Base-by-base conservation (phyloP, 805 yeast species). In the Metschnikowia drakensbergensis region DNA sequence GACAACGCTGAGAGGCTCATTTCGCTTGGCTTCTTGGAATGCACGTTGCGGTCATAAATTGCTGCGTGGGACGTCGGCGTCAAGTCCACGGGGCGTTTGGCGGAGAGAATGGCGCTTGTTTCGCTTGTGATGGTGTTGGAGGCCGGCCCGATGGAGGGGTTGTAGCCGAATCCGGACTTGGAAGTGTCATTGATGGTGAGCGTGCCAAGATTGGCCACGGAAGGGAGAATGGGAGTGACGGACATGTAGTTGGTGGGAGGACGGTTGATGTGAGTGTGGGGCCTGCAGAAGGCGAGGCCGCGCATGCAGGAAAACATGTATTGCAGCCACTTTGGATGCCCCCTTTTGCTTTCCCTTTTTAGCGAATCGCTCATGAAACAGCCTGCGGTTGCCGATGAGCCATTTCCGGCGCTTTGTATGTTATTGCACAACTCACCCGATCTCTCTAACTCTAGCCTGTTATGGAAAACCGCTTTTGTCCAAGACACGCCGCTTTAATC, bases 1-100 rank as follows among this genome's bases (percentile, higher is more conserved):
- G 89, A 80, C 43, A 89, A 67, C 2, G 90, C 73, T 10, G 88
- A 75, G 13, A 85, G 62, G 52, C 83, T 82, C 32, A 88, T 83
- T 48, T 86, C 92, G 29, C 80, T 79, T 13, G 80, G 73, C 49
- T 84, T 77, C 55, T 91, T 77, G 50, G 79, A 81, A 37, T 83
- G 69, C 54, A 71, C 54, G 52, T 83, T 86, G 55, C 81, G 78
- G 59, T 88, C 96, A 57, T 84, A 88, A 27, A 86, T 81, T 4
- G 79, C 68, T 25, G 64, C 66, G 25, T 63, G 57, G 28, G 76
- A 63, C 9, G 70, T 67, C 13, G 69, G 65, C 2, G 71, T 61
- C 41, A 72, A 54, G 38, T 46, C 60, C 8, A 67, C 54, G 5
- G 66, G 59, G 37, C 62, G 59, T 48, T 68, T 72, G 49, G 61